Percentiles rank a stretch among this genome's conserved stretches.
Conservation (phyloP, 1,139 yeast species). For the Saccharomycopsis hybrid region DNA sequence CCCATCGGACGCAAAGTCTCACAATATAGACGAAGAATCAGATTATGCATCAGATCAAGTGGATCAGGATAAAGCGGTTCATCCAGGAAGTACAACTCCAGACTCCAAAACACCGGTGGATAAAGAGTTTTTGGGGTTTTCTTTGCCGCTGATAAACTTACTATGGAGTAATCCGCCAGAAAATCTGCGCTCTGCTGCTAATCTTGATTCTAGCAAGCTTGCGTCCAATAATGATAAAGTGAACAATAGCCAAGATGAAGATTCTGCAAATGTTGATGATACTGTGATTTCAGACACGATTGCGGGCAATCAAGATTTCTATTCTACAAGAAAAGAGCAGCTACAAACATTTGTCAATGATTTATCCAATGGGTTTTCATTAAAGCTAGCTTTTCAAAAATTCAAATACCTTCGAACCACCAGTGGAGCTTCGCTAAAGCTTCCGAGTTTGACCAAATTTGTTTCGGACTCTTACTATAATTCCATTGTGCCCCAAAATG, state of each 20-base stretch:
- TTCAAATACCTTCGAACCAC: constrained; percentile 45
- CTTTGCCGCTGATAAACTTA: constrained; percentile 9
- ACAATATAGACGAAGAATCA: not conserved
- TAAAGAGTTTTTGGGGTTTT: constrained; percentile 4
- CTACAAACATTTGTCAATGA: constrained; percentile 46
- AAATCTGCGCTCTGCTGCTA: too few species aligned
- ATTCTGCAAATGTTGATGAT: too few species aligned
- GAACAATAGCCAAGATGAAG: too few species aligned
- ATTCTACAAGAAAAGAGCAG: constrained; percentile 30
- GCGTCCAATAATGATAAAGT: too few species aligned
- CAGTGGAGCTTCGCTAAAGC: constrained; percentile 24
- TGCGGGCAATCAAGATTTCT: not conserved
- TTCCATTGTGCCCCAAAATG: not conserved
- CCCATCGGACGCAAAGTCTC: not conserved
- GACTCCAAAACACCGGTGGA: not conserved
- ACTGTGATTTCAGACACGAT: too few species aligned
- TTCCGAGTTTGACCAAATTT: constrained; percentile 3
- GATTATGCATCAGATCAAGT: constrained; percentile 6
- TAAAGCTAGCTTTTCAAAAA: constrained; percentile 48
- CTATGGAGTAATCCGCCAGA: constrained; percentile 3
- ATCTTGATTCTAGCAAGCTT: too few species aligned
- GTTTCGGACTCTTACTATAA: not conserved
- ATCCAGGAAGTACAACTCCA: not conserved
- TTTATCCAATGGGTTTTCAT: constrained; percentile 44
- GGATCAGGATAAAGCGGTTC: not conserved